Evolutionary conservation across 129 eudicot species (phyloP), one percentile per base, ranked within the genome.

Genomic region (Tagetes patula): DNA sequence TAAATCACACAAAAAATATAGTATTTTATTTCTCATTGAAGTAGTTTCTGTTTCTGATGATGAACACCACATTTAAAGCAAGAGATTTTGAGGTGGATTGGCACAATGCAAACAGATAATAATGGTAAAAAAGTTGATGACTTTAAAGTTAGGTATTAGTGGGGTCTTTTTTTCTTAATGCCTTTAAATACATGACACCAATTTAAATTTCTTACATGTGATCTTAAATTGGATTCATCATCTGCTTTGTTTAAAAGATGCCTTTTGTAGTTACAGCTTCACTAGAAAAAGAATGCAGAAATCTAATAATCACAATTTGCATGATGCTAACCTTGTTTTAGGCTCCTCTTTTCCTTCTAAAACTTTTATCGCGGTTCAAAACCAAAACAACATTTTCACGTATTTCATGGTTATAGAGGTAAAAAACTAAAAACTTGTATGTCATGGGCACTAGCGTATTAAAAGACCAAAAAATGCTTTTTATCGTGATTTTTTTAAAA

Each of bases 191-290:
- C 79, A 77, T 77, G 76, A 56, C 77, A 72, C 54, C 42, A 73
- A 65, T 72, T 71, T 72, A 55, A 65, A 45, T 72, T 72, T 72
- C 52, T 34, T 65, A 49, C 82, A 79, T 79, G 82, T 79, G 78
- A 72, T 79, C 77, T 72, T 79, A 73, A 52, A 72, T 72, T 79
- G 82, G 82, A 72, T 67, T 79, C 82, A 79, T 72, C 71, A 78
- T 72, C 73, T 78, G 78, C 52, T 72, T 79, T 79, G 74, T 79
- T 61, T 79, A 65, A 65, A 77, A 79, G 82, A 79, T 79, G 82
- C 78, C 82, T 79, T 79, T 65, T 79, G 69, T 78, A 71, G 72
- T 63, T 64, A 53, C 67, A 62, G 47, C 50, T 71, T 32, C 78
- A 72, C 78, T 64, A 78, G 56, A 63, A 72, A 31, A 78, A 72